phyloP scores from a whole-genome alignment of 2,329 filamentous ascomycete species.

The Fusarium sarcochroum region DNA sequence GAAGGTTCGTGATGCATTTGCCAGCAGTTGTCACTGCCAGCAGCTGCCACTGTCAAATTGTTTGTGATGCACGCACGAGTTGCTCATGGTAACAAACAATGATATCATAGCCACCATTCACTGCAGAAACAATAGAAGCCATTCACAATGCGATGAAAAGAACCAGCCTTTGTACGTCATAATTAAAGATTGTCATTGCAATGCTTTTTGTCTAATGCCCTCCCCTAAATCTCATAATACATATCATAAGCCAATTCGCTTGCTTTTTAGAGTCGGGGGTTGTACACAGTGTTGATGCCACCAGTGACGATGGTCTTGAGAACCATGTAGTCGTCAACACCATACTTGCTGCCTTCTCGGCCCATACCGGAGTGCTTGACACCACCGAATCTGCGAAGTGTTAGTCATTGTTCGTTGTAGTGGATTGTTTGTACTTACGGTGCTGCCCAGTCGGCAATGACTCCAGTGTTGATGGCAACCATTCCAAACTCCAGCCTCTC shows the following conservation, averaged over 20 bases:
- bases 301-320: conserved; percentile 68
- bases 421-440: conserved; percentile 39
- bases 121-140: no score
- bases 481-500: conserved; percentile 79
- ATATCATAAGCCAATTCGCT: not conserved
- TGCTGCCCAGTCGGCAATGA: conserved; percentile 48
- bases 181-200: not conserved
- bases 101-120: not conserved
- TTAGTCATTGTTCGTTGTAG: conserved; percentile 8
- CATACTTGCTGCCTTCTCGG: conserved; percentile 72
- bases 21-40: not conserved
- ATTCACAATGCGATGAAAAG: not conserved
- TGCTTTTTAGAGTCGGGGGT: conserved; percentile 1
- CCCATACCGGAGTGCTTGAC: conserved; percentile 75
- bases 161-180: not conserved
- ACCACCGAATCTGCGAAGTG: conserved; percentile 64
- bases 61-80: not conserved
- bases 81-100: not conserved
- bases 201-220: conserved; percentile 1
- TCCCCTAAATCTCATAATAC: not conserved
- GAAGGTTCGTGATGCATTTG: not conserved
- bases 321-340: conserved; percentile 70
- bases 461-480: conserved; percentile 75
- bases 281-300: conserved; percentile 37
- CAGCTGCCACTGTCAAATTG: not conserved